These are phyloP conservation scores for Citrus maxima DNA, from an alignment of 345 rosid species.

Conservation along the genomic window DNA sequence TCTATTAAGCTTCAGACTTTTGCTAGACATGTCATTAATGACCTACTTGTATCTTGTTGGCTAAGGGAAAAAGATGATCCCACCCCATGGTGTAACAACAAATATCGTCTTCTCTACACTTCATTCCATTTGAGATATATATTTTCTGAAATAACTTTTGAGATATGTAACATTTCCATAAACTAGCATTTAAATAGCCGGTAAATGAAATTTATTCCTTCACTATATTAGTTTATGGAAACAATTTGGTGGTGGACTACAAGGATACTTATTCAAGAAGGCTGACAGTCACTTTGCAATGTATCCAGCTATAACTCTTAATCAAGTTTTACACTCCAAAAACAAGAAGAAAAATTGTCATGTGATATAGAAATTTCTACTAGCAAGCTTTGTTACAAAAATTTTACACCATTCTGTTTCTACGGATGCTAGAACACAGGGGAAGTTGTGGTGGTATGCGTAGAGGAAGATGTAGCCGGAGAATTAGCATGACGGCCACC, in stretches of 20 bases:
- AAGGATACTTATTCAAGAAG: conserved; percentile 18
- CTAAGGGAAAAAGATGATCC: not conserved
- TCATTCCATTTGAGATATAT: too few species aligned
- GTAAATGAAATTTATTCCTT: not conserved
- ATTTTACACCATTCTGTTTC: conserved; percentile 20
- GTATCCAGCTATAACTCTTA: not conserved
- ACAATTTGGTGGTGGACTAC: not conserved
- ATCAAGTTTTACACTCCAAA: conserved; percentile 5
- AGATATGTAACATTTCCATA: too few species aligned
- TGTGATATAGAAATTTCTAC: conserved; percentile 4
- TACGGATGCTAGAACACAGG: conserved; percentile 23
- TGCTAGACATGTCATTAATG: not conserved
- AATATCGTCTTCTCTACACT: too few species aligned
- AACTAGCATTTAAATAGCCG: not conserved
- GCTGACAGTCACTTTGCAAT: conserved; percentile 6
- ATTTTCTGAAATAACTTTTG: too few species aligned
- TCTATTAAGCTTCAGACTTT: not conserved
- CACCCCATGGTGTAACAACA: not conserved
- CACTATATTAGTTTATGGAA: conserved; percentile 2
- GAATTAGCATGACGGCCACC: conserved; percentile 44
- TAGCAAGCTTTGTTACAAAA: conserved; percentile 32
- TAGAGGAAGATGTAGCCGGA: conserved; percentile 70
- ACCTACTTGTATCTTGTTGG: not conserved
- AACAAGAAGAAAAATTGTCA: not conserved
- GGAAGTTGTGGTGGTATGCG: conserved; percentile 55